Evolutionary conservation across 2,329 filamentous ascomycete genomes (phyloP), one percentile per base, ranked within the genome.

Genomic region (Lachnellula occidentalis): DNA sequence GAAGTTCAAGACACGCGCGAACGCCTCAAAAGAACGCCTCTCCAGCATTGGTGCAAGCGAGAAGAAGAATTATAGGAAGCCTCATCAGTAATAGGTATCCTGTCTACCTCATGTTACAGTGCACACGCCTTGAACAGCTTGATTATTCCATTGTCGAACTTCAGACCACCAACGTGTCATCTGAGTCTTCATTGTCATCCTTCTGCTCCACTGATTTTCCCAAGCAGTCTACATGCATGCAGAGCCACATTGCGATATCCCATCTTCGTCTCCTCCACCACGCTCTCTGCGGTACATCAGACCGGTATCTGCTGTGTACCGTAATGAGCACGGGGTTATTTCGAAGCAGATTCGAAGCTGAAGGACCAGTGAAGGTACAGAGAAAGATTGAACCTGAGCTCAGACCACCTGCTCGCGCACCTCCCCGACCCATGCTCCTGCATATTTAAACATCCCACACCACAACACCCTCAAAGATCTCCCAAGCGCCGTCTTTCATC

Each of bases 341-440:
- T 55, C 48, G 45, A 52, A 56, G 54, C 37, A 43, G n/a, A 51
- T 51, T 51, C 49, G 49, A 51, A 51, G 49, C 49, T n/a, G 34
- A 47, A 48, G 19, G 39, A n/a, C n/a, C n/a, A n/a, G n/a, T n/a
- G 45, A 45, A 37, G n/a, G n/a, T n/a, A n/a, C n/a, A 52, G 19
- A 31, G 45, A 45, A 27, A 36, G 2, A 42, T 50, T 42, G 31
- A 47, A 34, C 21, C 45, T 17, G 41, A 51, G 49, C 55, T 57
- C 51, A 48, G 51, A 49, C 51, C 55, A 57, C 47, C 34, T 53
- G 54, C 50, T 53, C 54, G 54, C 45, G 50, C 54, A 53, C 45
- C 43, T 46, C 22, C 22, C 8, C 9, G 9, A 9, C 27, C 27
- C 27, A 31, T 31, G 27, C 27, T 31, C 27, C 27, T 31, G 27